Evolutionary conservation across 805 yeast genomes (phyloP), one percentile per base, ranked within the genome.

Genomic region (Saturnispora gosingensis): DNA sequence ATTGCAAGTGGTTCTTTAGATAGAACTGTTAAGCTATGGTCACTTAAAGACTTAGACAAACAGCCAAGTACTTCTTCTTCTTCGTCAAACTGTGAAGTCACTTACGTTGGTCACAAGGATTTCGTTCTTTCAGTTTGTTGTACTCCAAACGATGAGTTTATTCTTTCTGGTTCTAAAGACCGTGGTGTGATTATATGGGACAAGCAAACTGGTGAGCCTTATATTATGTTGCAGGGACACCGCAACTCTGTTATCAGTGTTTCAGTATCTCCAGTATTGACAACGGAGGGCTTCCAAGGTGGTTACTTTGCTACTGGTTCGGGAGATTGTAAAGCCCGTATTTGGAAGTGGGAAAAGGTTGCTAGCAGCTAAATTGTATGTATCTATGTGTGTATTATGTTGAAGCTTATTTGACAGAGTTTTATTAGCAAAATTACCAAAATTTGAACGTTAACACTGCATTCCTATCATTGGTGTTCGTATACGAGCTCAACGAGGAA

Each of bases 141-240:
- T 28, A 88, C 97, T 3, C 96, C 96, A 45, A 91, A 88, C 67
- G 87, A 86, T 61, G 85, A 88, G 66, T 91, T 88, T 74, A 85
- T 91, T 52, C 75, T 91, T 52, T 86, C 96, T 1, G 98, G 98
- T 50, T 88, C 97, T 32, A 91, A 91, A 69, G 99, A 91, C 73
- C 83, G 97, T 62, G 97, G 97, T 50, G 97, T 91, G 51, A 85
- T 90, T 56, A 85, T 91, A 73, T 91, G 99, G 99, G 97, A 91
- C 67, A 90, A 90, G 60, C 73, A 76, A 45, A 80, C 90, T 13
- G 97, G 97, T 56, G 90, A 88, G 68, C 95, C 96, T 50, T 81
- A 88, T 68, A 76, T 91, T 64, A 88, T 90, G 96, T 77, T 93
- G 61, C 97, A 89, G 72, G 98, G 98, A 35, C 98, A 91, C 69